Percentiles rank a stretch among this genome's conserved stretches.
phyloP scores from a whole-genome alignment of 1,139 yeast genomes.

The Blastobotrys raffinosifermentans region DNA sequence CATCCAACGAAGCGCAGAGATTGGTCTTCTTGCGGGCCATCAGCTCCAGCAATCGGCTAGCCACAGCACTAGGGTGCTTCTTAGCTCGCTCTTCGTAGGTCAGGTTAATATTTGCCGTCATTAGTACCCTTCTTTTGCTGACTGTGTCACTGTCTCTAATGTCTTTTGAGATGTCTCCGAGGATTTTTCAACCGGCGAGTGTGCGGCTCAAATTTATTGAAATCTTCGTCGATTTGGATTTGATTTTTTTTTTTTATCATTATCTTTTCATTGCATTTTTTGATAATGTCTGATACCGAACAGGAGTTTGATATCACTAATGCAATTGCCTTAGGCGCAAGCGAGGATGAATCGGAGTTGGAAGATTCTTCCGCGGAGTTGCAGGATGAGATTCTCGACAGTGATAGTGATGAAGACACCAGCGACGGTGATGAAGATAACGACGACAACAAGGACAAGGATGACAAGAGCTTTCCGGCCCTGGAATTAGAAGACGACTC shows the following conservation, averaged over 20 bases:
- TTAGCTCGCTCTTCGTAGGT: constrained; percentile 67
- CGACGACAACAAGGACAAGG: constrained; percentile 21
- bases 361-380: constrained; percentile 30
- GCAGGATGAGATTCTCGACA: constrained; percentile 53
- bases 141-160: too few relatives aligned
- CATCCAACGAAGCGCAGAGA: constrained; percentile 95
- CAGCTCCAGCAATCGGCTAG: constrained; percentile 61
- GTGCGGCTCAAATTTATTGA: not conserved
- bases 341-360: constrained; percentile 32
- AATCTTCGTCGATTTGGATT: too few relatives aligned
- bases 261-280: too few relatives aligned
- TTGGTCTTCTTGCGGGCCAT: constrained; percentile 82
- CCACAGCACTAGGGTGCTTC: constrained; percentile 70
- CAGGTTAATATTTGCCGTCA: constrained; percentile 19
- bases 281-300: constrained; percentile 42
- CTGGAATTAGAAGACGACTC: constrained; percentile 62
- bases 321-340: constrained; percentile 49
- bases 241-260: not conserved
- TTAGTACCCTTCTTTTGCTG: too few relatives aligned
- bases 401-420: too few relatives aligned
- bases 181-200: too few relatives aligned
- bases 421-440: constrained; percentile 41
- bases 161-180: too few relatives aligned
- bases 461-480: constrained; percentile 46
- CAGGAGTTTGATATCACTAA: constrained; percentile 66